These are phyloP conservation scores for Epithemia pelagica DNA, from an alignment of 108 stramenopile species.

Conservation along the genomic window DNA sequence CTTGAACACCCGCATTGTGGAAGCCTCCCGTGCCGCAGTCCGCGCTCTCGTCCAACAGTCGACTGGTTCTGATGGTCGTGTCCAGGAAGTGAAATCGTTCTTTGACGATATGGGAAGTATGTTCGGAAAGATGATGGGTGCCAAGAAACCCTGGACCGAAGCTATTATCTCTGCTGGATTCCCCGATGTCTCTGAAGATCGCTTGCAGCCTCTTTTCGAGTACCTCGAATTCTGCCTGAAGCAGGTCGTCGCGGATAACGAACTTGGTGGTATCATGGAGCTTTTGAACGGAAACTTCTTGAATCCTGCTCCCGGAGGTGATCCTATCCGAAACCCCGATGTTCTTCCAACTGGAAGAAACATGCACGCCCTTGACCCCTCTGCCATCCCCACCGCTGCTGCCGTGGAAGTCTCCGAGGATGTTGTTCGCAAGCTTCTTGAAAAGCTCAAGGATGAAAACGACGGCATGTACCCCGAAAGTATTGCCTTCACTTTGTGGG, in stretches of 20 bases:
- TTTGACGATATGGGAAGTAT: slow-evolving; percentile 76
- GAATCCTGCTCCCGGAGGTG: slow-evolving; percentile 93
- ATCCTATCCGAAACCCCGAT: slow-evolving; percentile 96
- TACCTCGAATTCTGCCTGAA: slow-evolving; percentile 97
- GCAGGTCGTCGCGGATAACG: slow-evolving; percentile 96
- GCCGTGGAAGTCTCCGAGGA: slow-evolving; percentile 87
- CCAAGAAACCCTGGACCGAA: slow-evolving; percentile 83
- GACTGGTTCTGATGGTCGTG: slow-evolving; percentile 87
- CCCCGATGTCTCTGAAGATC: slow-evolving; percentile 69
- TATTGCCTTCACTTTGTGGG: slow-evolving; percentile 96
- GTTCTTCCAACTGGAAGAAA: slow-evolving; percentile 93
- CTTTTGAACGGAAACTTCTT: slow-evolving; percentile 92
- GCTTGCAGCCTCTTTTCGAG: slow-evolving; percentile 70
- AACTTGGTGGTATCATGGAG: slow-evolving; percentile 89
- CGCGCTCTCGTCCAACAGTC: slow-evolving; percentile 84
- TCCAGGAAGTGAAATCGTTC: slow-evolving; percentile 89
- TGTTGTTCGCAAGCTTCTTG: slow-evolving; percentile 85
- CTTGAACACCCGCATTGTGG: slow-evolving; percentile 70
- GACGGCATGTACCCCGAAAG: slow-evolving; percentile 86
- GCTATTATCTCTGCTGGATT: slow-evolving; percentile 88
- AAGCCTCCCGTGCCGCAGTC: slow-evolving; percentile 85
- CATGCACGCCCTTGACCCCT: slow-evolving; percentile 96
- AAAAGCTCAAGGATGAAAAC: slow-evolving; percentile 84
- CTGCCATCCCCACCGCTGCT: slow-evolving; percentile 90
- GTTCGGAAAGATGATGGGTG: slow-evolving; percentile 58